phyloP scores from a whole-genome alignment of 2,329 filamentous ascomycete species.

The Hirsutella thompsonii region DNA sequence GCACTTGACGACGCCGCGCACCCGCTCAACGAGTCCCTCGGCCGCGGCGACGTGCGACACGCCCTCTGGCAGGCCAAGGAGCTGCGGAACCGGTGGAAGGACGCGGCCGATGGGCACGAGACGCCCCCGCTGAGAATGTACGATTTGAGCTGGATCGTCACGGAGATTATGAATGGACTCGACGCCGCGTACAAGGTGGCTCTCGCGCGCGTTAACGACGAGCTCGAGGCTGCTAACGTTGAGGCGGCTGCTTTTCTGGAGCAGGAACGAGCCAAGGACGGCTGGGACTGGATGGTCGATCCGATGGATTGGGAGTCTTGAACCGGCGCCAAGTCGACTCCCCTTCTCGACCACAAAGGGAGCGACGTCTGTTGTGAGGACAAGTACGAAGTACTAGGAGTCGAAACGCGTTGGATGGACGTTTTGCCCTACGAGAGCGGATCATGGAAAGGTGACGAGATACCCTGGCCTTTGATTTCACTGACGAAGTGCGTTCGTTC shows the following conservation, averaged over 20 bases:
- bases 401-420: too few species aligned
- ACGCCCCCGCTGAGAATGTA: slow-evolving; percentile 40
- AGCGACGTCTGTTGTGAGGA: too few species aligned
- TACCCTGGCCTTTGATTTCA: too few species aligned
- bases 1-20: slow-evolving; percentile 44
- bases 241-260: slow-evolving; percentile 2
- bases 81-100: slow-evolving; percentile 61
- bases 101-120: slow-evolving; percentile 36
- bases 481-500: too few species aligned
- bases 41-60: slow-evolving; percentile 37
- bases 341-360: too few species aligned
- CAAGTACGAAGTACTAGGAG: too few species aligned
- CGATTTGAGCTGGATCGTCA: slow-evolving; percentile 47
- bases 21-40: slow-evolving; percentile 43
- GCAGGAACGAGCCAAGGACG: slow-evolving; percentile 8
- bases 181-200: slow-evolving; percentile 44
- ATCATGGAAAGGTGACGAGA: too few species aligned
- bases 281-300: slow-evolving; percentile 28
- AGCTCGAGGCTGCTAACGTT: slow-evolving; percentile 30
- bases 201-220: slow-evolving; percentile 25
- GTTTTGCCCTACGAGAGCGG: too few species aligned
- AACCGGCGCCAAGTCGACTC: too few species aligned
- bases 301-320: slow-evolving; percentile 23
- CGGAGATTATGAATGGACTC: slow-evolving; percentile 42
- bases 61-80: slow-evolving; percentile 56